Evolutionary conservation across 2,329 filamentous ascomycete species (phyloP).

Genomic region (Hyphodiscus sp.): DNA sequence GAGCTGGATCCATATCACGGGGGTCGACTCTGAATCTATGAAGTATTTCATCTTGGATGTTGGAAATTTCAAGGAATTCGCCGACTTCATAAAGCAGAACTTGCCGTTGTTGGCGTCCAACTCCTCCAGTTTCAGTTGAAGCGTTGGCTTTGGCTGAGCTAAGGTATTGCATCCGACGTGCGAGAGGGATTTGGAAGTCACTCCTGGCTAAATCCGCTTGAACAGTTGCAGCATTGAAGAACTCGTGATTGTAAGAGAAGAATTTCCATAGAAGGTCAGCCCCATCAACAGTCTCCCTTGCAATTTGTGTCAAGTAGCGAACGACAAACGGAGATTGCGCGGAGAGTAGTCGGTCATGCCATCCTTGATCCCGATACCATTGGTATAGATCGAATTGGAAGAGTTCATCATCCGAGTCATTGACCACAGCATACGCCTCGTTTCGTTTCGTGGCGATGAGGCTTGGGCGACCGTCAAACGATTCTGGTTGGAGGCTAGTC

Average conservation of each 20-base stretch:
- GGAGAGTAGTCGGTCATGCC: slow-evolving; percentile 77
- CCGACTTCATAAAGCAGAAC: slow-evolving; percentile 77
- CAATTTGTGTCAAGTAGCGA: slow-evolving; percentile 75
- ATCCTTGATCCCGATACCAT: slow-evolving; percentile 85
- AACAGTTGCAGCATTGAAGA: slow-evolving; percentile 80
- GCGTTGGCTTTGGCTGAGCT: slow-evolving; percentile 89
- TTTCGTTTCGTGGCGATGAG: slow-evolving; percentile 69
- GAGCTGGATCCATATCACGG: slow-evolving; percentile 54
- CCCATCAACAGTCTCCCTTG: slow-evolving; percentile 64
- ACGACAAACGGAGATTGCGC: slow-evolving; percentile 82
- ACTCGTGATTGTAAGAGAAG: slow-evolving; percentile 77
- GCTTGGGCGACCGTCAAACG: slow-evolving; percentile 72
- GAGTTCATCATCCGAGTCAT: slow-evolving; percentile 81
- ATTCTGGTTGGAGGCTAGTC: slow-evolving; percentile 61
- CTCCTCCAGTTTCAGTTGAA: slow-evolving; percentile 70
- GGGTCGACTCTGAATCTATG: slow-evolving; percentile 68
- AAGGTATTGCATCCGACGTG: slow-evolving; percentile 81
- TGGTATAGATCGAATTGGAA: slow-evolving; percentile 97
- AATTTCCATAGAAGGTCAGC: slow-evolving; percentile 92
- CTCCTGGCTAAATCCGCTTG: slow-evolving; percentile 79
- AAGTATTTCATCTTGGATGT: slow-evolving; percentile 88
- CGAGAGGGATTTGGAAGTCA: slow-evolving; percentile 71
- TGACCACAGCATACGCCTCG: slow-evolving; percentile 88
- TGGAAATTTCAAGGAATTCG: slow-evolving; percentile 83
- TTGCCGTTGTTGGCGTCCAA: slow-evolving; percentile 76